phyloP scores from a whole-genome alignment of 75 land plant species.

The Larix kaempferi region DNA sequence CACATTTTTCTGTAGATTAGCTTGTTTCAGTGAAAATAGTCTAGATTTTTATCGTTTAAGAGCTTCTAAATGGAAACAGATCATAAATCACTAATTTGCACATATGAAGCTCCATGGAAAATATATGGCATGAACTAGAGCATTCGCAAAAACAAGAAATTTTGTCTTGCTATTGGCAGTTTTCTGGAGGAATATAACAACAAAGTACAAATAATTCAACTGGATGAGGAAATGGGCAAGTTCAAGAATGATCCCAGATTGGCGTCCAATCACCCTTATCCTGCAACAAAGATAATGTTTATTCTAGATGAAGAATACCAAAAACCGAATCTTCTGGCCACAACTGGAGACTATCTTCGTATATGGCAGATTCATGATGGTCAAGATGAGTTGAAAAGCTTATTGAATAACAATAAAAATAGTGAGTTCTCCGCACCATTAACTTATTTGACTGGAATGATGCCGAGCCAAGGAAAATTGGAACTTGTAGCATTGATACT shows the following conservation, averaged over 20 bases:
- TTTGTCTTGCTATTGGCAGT: constrained; percentile 44
- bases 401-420: constrained; percentile 45
- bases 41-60: too few relatives aligned
- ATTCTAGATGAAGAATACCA: constrained; percentile 48
- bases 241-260: constrained; percentile 34
- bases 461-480: constrained; percentile 37
- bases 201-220: constrained; percentile 46
- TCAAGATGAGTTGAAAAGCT: constrained; percentile 36
- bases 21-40: too few relatives aligned
- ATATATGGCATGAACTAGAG: constrained; percentile 57
- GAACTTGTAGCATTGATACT: too few relatives aligned
- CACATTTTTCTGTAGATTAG: too few relatives aligned
- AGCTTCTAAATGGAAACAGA: constrained; percentile 4
- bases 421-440: constrained; percentile 46
- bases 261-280: constrained; percentile 45
- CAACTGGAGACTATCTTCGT: constrained; percentile 46
- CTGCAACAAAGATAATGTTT: constrained; percentile 52
- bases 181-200: constrained; percentile 39
- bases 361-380: constrained; percentile 48
- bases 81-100: constrained; percentile 21
- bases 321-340: constrained; percentile 41
- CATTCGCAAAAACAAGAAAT: constrained; percentile 45
- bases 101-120: too few relatives aligned
- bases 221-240: constrained; percentile 40
- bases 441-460: constrained; percentile 56